Evolutionary conservation across 768 basidiomycete genomes (phyloP).

Genomic region (Kwoniella dendrophila): DNA sequence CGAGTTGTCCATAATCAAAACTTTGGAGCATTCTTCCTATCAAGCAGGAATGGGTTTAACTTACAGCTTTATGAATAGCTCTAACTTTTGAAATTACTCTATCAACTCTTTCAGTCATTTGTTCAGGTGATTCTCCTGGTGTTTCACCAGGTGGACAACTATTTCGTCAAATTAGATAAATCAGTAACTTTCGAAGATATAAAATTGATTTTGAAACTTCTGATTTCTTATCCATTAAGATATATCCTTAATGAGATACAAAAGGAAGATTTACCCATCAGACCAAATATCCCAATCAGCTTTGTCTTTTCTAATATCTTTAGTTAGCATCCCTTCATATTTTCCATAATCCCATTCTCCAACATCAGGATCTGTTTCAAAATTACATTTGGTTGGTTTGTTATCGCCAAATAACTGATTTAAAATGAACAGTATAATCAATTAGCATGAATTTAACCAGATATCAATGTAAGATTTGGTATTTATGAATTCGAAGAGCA

Average conservation of each 20-base stretch:
- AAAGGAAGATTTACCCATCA: conserved; percentile 65
- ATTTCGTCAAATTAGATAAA: conserved; percentile 1
- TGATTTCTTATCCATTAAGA: neutral
- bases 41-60: conserved; percentile 3
- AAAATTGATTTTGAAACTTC: neutral
- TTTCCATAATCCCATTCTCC: conserved; percentile 85
- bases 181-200: neutral
- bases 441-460: neutral
- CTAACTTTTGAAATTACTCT: conserved; percentile 69
- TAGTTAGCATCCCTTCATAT: conserved; percentile 78
- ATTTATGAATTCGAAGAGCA: neutral
- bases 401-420: conserved; percentile 50
- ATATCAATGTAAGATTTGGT: neutral
- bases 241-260: neutral
- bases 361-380: conserved; percentile 46
- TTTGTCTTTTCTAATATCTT: conserved; percentile 71
- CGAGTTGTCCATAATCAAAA: neutral
- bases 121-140: conserved; percentile 73
- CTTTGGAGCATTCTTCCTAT: neutral
- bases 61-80: conserved; percentile 48
- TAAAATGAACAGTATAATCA: neutral
- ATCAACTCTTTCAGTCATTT: conserved; percentile 81
- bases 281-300: conserved; percentile 79
- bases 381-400: conserved; percentile 33
- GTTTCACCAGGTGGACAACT: conserved; percentile 70